phyloP scores from a whole-genome alignment of 208 protist species.

The Crithidia thermophila region DNA sequence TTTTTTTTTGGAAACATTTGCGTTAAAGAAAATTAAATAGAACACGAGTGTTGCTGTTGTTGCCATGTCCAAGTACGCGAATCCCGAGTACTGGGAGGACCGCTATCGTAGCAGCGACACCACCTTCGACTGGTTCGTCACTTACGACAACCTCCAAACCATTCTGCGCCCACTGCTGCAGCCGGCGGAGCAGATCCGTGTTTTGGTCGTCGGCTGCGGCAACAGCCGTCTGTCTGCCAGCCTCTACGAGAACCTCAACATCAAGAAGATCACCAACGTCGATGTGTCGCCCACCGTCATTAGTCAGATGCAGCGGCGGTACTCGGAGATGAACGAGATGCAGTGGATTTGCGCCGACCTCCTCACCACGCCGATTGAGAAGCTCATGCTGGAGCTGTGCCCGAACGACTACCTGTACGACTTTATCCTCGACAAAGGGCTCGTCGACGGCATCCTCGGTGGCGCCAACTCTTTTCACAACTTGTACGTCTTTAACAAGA shows the following conservation, averaged over 20 bases:
- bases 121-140: conserved; percentile 93
- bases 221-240: conserved; percentile 85
- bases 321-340: conserved; percentile 88
- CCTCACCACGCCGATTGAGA: conserved; percentile 76
- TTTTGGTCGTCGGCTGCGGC: conserved; percentile 89
- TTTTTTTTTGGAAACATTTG: too few species aligned
- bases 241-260: conserved; percentile 85
- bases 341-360: conserved; percentile 86
- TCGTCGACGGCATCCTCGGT: conserved; percentile 86
- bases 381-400: conserved; percentile 76
- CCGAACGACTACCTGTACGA: conserved; percentile 86
- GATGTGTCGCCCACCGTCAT: conserved; percentile 91
- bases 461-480: conserved; percentile 92
- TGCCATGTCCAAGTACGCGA: conserved; percentile 90
- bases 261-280: conserved; percentile 90
- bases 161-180: conserved; percentile 76
- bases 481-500: conserved; percentile 87
- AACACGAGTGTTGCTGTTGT: background rate
- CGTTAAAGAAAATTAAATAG: conserved; percentile 5
- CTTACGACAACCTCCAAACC: conserved; percentile 86
- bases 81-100: conserved; percentile 93
- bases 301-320: conserved; percentile 85
- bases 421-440: conserved; percentile 91
- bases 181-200: conserved; percentile 77
- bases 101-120: conserved; percentile 92